Base-by-base conservation (phyloP, 768 basidiomycete genomes). In the Pulveroboletus ravenelii region DNA sequence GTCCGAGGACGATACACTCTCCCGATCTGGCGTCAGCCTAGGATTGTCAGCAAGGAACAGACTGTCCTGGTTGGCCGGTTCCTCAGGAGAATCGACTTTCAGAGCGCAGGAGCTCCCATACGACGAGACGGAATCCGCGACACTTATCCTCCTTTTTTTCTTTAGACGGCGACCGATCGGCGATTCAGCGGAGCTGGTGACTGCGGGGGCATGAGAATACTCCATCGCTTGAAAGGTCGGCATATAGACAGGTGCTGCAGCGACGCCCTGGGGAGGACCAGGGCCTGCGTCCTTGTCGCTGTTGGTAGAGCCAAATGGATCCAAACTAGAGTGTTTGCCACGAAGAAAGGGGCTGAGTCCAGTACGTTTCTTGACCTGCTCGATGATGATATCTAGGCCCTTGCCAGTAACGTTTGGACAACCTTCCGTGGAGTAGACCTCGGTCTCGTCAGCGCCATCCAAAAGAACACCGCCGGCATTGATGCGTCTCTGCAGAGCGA, bases 301-400 rank as follows among this genome's bases (percentile, higher is more conserved):
- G 50, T 64, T 66, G 10, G 68, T 66, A 18, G 73, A 69, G 35
- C 75, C 77, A 54, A 77, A 77, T 3, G 77, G 74, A 55, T 77
- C 76, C 42, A 79, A 68, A 55, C 74, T 75, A 25, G 74, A 77
- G 48, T 78, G 75, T 54, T 76, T 76, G 35, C 78, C 76, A 41
- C 78, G 71, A 41, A 79, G 66, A 62, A 78, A 78, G 42, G 73
- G 76, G 47, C 74, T 75, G 20, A 66, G 64, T 23, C 75, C 76
- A 1, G 72, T 76, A 25, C 71, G 69, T 54, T 76, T 76, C 63
- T 78, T 78, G 52, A 77, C 72, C 36, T 74, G 67, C 47, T 78
- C 75, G 37, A 78, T 72, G 42, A 76, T 72, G 39, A 71, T 71
- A 48, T 75, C 76, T 31, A 77, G 69, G n/a, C 75, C 76, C 56